These are phyloP conservation scores for Wallacemonas rigidus DNA, from an alignment of 208 protist species.

Conservation along the genomic window DNA sequence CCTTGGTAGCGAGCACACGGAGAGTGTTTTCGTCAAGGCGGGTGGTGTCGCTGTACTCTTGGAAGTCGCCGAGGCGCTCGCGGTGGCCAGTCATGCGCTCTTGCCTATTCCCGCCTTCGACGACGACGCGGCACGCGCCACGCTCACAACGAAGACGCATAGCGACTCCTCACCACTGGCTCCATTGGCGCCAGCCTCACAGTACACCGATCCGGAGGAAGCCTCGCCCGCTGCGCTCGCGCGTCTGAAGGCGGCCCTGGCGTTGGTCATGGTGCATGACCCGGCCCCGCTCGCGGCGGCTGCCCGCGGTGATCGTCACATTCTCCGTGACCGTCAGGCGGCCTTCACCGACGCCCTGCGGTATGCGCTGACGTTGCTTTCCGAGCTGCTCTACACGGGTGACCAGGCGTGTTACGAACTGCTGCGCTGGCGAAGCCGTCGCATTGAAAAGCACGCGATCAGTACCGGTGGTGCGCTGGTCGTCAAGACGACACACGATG, in stretches of 20 bases:
- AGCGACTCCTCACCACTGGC: slow-evolving; percentile 1
- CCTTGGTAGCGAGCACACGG: slow-evolving; percentile 31
- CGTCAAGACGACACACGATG: slow-evolving; percentile 5
- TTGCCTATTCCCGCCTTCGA: neutral
- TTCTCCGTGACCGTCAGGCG: neutral
- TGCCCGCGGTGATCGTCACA: neutral
- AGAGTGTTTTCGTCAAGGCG: slow-evolving; percentile 43
- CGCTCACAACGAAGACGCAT: neutral
- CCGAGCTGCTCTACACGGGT: slow-evolving; percentile 62
- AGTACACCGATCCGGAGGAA: neutral
- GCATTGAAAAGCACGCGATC: slow-evolving; percentile 22
- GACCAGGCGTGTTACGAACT: slow-evolving; percentile 50
- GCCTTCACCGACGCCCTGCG: slow-evolving; percentile 29
- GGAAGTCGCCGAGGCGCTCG: slow-evolving; percentile 24
- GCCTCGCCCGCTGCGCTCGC: slow-evolving; percentile 8
- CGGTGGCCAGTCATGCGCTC: slow-evolving; percentile 21
- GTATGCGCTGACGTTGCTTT: slow-evolving; percentile 57
- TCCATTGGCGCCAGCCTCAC: neutral
- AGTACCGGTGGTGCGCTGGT: slow-evolving; percentile 6
- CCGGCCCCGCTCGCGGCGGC: neutral
- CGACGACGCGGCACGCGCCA: neutral
- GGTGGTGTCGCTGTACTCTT: slow-evolving; percentile 37
- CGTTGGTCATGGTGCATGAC: slow-evolving; percentile 9
- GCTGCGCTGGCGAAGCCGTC: slow-evolving; percentile 51
- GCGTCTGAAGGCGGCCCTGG: slow-evolving; percentile 13